Conservation (phyloP, 495 filamentous ascomycete species). For the Aspergillus affinis region DNA sequence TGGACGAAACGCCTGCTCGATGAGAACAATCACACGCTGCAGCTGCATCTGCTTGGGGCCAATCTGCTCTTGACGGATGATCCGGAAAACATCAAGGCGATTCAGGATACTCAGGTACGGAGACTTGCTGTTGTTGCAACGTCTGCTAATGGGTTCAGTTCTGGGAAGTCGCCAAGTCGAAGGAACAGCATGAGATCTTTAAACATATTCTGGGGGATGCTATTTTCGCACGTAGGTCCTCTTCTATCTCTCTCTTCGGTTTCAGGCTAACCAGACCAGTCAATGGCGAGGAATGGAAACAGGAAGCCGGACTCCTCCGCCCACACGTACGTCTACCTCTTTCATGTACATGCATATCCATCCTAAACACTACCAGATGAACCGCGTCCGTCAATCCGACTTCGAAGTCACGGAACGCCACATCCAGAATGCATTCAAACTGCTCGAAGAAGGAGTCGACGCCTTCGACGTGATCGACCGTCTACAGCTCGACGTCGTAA, state of each 20-base stretch:
- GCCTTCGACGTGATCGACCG: not conserved
- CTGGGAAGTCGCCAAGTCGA: not conserved
- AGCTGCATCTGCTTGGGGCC: not conserved
- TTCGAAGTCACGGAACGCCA: not conserved
- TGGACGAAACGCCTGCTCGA: not conserved
- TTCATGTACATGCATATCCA: not conserved
- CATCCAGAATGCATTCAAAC: not conserved
- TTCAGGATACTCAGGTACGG: not conserved
- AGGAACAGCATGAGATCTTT: not conserved
- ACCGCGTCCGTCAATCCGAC: not conserved
- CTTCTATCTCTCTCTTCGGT: not conserved
- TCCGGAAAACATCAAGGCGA: not conserved
- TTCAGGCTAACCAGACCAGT: not conserved
- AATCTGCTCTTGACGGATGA: not conserved
- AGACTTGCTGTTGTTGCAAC: not conserved
- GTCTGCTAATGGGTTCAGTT: not conserved
- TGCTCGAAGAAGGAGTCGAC: not conserved
- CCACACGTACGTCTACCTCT: not conserved
- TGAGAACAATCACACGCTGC: not conserved
- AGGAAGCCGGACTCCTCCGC: not conserved
- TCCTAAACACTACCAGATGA: not conserved
- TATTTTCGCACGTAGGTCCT: not conserved
- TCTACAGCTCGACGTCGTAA: not conserved
- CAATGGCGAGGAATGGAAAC: not conserved
- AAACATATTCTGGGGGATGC: not conserved